Percentiles rank a stretch among this genome's conserved stretches.
These are phyloP conservation scores for Lachancea lanzarotensis DNA, from an alignment of 805 yeast genomes.

Conservation along the genomic window DNA sequence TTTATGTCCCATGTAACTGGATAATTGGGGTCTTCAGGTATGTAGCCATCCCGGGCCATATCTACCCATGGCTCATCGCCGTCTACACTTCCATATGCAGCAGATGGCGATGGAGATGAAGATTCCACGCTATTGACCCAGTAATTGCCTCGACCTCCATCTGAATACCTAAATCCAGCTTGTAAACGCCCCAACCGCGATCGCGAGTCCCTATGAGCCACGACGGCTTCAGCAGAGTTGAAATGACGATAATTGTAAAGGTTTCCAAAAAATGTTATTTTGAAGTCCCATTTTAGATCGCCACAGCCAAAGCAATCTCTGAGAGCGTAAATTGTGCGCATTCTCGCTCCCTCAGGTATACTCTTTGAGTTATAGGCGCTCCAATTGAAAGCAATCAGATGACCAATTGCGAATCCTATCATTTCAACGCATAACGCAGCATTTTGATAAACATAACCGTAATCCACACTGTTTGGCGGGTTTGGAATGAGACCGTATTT, in stretches of 20 bases:
- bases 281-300: slow-evolving; percentile 79
- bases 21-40: slow-evolving; percentile 31
- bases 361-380: slow-evolving; percentile 55
- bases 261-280: slow-evolving; percentile 58
- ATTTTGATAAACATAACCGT: slow-evolving; percentile 65
- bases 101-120: slow-evolving; percentile 1
- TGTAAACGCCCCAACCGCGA: slow-evolving; percentile 63
- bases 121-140: slow-evolving; percentile 49
- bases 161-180: slow-evolving; percentile 75
- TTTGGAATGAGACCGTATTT: slow-evolving; percentile 39
- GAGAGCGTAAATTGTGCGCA: slow-evolving; percentile 56
- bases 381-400: slow-evolving; percentile 79
- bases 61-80: slow-evolving; percentile 25
- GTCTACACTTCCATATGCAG: slow-evolving; percentile 7
- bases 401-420: slow-evolving; percentile 81
- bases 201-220: slow-evolving; percentile 61
- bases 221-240: slow-evolving; percentile 68
- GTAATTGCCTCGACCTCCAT: slow-evolving; percentile 72
- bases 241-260: slow-evolving; percentile 75
- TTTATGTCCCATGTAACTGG: slow-evolving; percentile 29
- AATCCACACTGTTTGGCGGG: slow-evolving; percentile 26
- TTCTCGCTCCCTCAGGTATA: slow-evolving; percentile 64
- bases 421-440: slow-evolving; percentile 76
- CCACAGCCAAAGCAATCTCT: slow-evolving; percentile 68
- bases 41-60: slow-evolving; percentile 17